A percentile compares a stretch with the other conserved stretches of the same genome.
phyloP scores from a whole-genome alignment of 805 yeast species.

The Kuraishia ogatae region DNA sequence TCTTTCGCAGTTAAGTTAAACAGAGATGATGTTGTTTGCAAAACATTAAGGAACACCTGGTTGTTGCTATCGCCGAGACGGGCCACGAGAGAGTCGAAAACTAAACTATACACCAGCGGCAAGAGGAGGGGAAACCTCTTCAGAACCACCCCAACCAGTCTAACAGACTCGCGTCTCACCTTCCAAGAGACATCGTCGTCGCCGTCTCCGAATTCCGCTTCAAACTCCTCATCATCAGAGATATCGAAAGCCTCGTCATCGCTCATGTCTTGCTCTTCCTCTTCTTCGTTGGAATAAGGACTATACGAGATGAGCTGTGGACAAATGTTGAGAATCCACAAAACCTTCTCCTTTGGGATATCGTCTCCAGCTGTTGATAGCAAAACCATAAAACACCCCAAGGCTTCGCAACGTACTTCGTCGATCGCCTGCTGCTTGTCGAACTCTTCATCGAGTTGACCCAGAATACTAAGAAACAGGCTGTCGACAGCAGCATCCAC shows the following conservation, averaged over 20 bases:
- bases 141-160: conserved; percentile 30
- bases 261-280: conserved; percentile 12
- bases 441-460: conserved; percentile 12
- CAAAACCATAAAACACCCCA: not conserved
- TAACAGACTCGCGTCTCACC: conserved; percentile 44
- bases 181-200: conserved; percentile 48
- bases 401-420: conserved; percentile 9
- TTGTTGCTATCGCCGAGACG: conserved; percentile 35
- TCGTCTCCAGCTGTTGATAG: not conserved
- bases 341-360: not conserved
- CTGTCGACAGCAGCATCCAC: not conserved
- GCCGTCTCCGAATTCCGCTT: conserved; percentile 4
- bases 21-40: conserved; percentile 34
- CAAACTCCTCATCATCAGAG: conserved; percentile 18
- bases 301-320: not conserved
- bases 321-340: not conserved
- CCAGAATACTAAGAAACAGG: conserved; percentile 9
- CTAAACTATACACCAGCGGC: conserved; percentile 21
- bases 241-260: conserved; percentile 13
- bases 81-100: conserved; percentile 23
- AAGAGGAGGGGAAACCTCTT: conserved; percentile 26
- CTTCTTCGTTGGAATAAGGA: conserved; percentile 23
- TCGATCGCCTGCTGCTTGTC: conserved; percentile 12
- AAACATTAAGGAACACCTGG: conserved; percentile 40
- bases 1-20: conserved; percentile 22